A percentile compares a stretch with the other conserved stretches of the same genome.
Evolutionary conservation across 2,329 filamentous ascomycete species (phyloP).

Genomic region (Mollisia scopiformis): DNA sequence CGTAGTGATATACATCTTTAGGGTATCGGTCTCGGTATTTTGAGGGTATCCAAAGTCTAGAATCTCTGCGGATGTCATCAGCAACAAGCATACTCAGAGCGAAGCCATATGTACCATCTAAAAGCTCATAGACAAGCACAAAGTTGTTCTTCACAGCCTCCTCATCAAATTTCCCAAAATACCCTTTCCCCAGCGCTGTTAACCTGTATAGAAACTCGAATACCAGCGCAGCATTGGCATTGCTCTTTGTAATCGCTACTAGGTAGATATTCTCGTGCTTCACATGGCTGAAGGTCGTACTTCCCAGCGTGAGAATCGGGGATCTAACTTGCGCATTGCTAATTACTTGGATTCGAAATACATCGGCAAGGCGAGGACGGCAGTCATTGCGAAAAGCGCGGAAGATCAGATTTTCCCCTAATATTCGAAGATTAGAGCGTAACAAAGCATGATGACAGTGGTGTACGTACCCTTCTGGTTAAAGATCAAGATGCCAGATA

Average conservation of each 20-base stretch:
- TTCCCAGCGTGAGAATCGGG: constrained; percentile 94
- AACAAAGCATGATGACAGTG: too few species aligned
- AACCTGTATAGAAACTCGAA: constrained; percentile 97
- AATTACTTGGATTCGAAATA: constrained; percentile 99
- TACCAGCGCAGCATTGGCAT: constrained; percentile 95
- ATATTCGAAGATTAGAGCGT: too few species aligned
- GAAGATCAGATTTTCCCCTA: constrained; percentile 99
- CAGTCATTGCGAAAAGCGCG: constrained; percentile 98
- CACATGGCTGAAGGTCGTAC: constrained; percentile 98
- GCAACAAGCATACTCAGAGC: background rate
- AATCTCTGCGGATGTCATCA: constrained; percentile 67
- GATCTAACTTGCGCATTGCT: constrained; percentile 67
- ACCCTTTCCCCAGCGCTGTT: constrained; percentile 86
- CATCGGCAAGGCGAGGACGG: constrained; percentile 93
- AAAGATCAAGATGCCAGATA: constrained; percentile 96
- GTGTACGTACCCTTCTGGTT: constrained; percentile 99
- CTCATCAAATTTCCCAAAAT: constrained; percentile 99
- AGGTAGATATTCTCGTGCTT: constrained; percentile 99
- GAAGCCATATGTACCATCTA: constrained; percentile 69
- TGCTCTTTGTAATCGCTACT: constrained; percentile 97
- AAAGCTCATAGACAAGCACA: constrained; percentile 94
- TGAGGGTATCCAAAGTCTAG: constrained; percentile 99
- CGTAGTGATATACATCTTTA: constrained; percentile 99
- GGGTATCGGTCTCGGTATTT: constrained; percentile 96
- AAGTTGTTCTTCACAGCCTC: constrained; percentile 99